These are phyloP conservation scores for Fusarium lateritium DNA, from an alignment of 2,329 filamentous ascomycete species.

Conservation along the genomic window DNA sequence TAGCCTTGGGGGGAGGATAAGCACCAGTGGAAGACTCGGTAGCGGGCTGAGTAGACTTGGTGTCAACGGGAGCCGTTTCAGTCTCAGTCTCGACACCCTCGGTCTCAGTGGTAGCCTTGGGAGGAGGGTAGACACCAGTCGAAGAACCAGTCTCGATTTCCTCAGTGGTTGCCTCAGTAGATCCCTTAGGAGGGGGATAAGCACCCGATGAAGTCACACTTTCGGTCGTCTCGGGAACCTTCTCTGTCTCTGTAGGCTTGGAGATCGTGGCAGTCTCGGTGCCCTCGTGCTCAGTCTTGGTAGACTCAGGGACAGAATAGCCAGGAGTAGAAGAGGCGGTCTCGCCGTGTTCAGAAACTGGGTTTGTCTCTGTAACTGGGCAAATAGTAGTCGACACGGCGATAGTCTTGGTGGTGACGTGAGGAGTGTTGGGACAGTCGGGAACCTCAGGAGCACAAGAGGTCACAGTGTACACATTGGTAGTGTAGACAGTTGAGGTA, in stretches of 20 bases:
- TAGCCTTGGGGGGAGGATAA: conserved; percentile 11
- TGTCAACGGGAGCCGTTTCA: background rate
- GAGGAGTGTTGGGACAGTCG: conserved; percentile 34
- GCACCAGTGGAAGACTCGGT: conserved; percentile 1
- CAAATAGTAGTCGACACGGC: conserved; percentile 45
- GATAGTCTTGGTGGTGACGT: conserved; percentile 44
- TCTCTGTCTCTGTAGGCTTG: background rate
- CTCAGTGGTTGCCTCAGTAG: background rate
- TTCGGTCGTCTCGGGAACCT: background rate
- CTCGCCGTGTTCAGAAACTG: conserved; percentile 20
- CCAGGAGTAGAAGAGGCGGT: conserved; percentile 12
- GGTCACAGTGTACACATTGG: conserved; percentile 44
- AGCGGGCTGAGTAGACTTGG: background rate
- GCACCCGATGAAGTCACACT: background rate
- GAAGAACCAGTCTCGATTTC: conserved; percentile 3
- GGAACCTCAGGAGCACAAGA: conserved; percentile 38
- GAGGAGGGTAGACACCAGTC: conserved; percentile 20
- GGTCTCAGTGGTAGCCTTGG: conserved; percentile 15
- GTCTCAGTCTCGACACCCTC: background rate
- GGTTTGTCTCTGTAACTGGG: conserved; percentile 37
- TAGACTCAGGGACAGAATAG: conserved; percentile 12
- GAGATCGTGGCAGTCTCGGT: conserved; percentile 13
- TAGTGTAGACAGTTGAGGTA: conserved; percentile 45
- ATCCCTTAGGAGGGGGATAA: background rate
- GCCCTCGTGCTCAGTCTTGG: conserved; percentile 10